Base-by-base conservation (phyloP, 176 grass and related monocot species). In the Rhynchospora tenuis region DNA sequence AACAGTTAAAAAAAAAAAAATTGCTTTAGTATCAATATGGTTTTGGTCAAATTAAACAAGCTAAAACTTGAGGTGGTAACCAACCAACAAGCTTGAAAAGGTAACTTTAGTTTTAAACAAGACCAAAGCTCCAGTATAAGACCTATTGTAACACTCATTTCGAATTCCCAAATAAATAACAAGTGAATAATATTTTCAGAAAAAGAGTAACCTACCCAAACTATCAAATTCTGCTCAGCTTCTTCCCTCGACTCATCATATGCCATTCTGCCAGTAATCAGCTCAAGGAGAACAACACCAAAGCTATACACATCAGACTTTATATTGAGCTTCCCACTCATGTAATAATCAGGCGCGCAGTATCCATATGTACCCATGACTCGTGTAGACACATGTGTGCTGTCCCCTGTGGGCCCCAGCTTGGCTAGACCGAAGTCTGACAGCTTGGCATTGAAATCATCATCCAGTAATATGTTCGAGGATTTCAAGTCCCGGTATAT, bases 331-430 rank as follows among this genome's bases (percentile, higher is more conserved):
- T 85, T 73, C 17, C 83, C 83, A 13, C 70, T 85, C 83, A 85
- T 77, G 38, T 46, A 56, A 76, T 85, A 85, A 60, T 85, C 83
- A 24, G 83, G 83, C 0, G 70, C 83, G 19, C 83, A 85, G 68
- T 85, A 85, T 13, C 83, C 83, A 6, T 85, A 76, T 61, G 83
- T 85, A 42, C 83, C 83, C 83, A 85, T 85, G 72, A 85, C 83
- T 22, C 70, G 29, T 60, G 83, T 85, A 16, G 83, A 85, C 54
- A 85, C 83, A 17, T 85, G 83, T 1, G 83, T 85, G 57, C 69
- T 78, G 70, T 85, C 83, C 6, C 83, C 83, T 28, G 72, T 77
- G 59, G 83, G 83, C 26, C 83, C 83, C 67, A 85, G 57, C 59
- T 85, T 85, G 70, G 83, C 70, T 20, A 85, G 83, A 42, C 83